Evolutionary conservation across 768 basidiomycete genomes (phyloP).

Genomic region (Auricularia sp.): DNA sequence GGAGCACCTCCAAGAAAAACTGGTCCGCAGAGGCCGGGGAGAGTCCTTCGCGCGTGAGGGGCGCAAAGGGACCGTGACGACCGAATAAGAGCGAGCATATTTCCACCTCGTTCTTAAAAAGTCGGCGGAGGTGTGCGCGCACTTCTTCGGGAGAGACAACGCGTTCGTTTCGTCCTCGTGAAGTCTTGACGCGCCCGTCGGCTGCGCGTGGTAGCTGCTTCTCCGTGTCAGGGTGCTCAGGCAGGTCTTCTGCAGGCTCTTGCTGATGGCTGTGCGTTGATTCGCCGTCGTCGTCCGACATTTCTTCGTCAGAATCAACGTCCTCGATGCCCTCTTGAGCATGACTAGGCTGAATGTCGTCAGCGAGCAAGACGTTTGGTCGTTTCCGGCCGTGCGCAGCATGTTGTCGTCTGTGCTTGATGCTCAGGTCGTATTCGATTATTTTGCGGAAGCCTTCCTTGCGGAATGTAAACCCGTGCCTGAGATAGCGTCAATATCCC

Average conservation of each 20-base stretch:
- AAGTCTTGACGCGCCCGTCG: constrained; percentile 66
- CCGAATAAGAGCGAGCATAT: constrained; percentile 86
- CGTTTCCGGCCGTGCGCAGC: constrained; percentile 45
- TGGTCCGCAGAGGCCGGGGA: constrained; percentile 76
- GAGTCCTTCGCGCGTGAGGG: constrained; percentile 47
- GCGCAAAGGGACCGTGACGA: constrained; percentile 78
- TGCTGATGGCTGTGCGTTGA: constrained; percentile 25
- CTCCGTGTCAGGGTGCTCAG: constrained; percentile 23
- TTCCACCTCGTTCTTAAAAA: constrained; percentile 75
- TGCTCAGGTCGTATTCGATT: constrained; percentile 81
- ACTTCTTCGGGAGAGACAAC: constrained; percentile 88
- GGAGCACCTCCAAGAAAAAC: constrained; percentile 91
- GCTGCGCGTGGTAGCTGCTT: constrained; percentile 53
- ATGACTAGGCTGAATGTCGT: constrained; percentile 32
- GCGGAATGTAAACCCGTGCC: constrained; percentile 75
- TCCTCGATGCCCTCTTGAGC: constrained; percentile 20
- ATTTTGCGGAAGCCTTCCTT: constrained; percentile 93
- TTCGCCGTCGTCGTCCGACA: constrained; percentile 37
- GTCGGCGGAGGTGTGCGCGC: constrained; percentile 80
- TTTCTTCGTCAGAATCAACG: constrained; percentile 39
- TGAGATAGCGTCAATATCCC: constrained; percentile 21
- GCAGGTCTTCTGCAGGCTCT: constrained; percentile 19
- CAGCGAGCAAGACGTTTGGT: constrained; percentile 57
- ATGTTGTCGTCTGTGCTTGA: constrained; percentile 63
- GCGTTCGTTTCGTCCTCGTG: constrained; percentile 78